Base-by-base conservation (phyloP, 352 stramenopile species). In the Phytophthora colocasiae region DNA sequence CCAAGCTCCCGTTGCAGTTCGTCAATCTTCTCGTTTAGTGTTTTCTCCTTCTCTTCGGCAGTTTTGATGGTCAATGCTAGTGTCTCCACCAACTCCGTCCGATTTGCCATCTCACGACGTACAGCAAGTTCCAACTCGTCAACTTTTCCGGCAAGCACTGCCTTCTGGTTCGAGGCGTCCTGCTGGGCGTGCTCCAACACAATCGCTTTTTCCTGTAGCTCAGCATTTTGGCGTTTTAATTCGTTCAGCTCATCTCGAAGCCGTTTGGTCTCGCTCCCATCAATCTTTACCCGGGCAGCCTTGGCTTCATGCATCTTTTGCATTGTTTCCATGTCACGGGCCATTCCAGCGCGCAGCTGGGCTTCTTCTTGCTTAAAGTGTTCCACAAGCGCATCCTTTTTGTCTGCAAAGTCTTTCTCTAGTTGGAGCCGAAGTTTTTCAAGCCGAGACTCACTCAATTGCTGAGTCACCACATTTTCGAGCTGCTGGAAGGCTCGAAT, bases 61-160 rank as follows among this genome's bases (percentile, higher is more conserved):
- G 41, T 72, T 57, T 85, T 83, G 46, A 93, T 85, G 44, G 81
- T 90, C 10, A 73, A 27, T 2, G 82, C 81, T 14, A 95, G 52
- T 7, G 84, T 93, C 45, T 95, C 87, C 4, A 95, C 80, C 2
- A 95, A 59, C 60, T 92, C 83, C 6, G 82, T 78, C n/a, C 87
- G 85, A 57, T 75, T 91, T 4, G 50, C 58, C 66, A 89, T 81
- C 24, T 93, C 87, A n/a, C 82, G 69, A 1, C 63, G 78, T 36
- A 91, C 69, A 14, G 82, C 48, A 5, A 71, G 32, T 63, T 93
- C 81, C 27, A 91, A 59, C 19, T 90, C 79, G 1, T 66, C 67
- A 24, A 91, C 72, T 34, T 92, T 86, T 5, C 55, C 55, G 56
- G 78, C 59, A 22, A 92, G 58, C 3, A 70, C 50, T 10, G 45